phyloP scores from a whole-genome alignment of 2,329 filamentous ascomycete genomes.

The Didymella keratinophila region DNA sequence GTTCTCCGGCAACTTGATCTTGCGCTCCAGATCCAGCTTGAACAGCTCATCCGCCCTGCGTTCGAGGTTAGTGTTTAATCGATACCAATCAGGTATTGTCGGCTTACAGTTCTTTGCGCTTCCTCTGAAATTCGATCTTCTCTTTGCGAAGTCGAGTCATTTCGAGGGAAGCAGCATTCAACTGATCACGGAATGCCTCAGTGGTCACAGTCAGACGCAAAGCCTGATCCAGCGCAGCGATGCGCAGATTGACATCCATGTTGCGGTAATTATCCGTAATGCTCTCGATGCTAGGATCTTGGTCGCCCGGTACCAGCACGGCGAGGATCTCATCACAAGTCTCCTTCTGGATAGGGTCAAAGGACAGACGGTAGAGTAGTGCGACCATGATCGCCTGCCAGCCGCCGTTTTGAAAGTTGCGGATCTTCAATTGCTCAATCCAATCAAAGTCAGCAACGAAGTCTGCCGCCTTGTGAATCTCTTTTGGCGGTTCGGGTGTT shows the following conservation, averaged over 20 bases:
- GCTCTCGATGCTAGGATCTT: slow-evolving; percentile 77
- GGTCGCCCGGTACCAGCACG: slow-evolving; percentile 79
- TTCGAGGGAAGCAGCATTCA: slow-evolving; percentile 89
- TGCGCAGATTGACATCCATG: slow-evolving; percentile 83
- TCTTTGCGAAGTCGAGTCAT: slow-evolving; percentile 96
- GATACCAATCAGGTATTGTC: neutral
- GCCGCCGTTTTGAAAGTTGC: slow-evolving; percentile 85
- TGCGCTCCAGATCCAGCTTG: slow-evolving; percentile 74
- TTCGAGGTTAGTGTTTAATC: slow-evolving; percentile 14
- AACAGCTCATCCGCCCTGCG: slow-evolving; percentile 74
- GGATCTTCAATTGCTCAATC: slow-evolving; percentile 82
- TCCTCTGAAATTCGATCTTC: slow-evolving; percentile 90
- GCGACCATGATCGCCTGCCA: slow-evolving; percentile 93
- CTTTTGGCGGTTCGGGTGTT: slow-evolving; percentile 47
- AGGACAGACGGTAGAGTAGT: slow-evolving; percentile 83
- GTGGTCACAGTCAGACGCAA: slow-evolving; percentile 87
- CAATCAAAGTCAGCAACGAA: slow-evolving; percentile 79
- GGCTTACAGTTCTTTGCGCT: slow-evolving; percentile 69
- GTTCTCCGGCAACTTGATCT: slow-evolving; percentile 76
- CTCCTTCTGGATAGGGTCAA: slow-evolving; percentile 72
- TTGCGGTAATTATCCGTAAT: slow-evolving; percentile 74
- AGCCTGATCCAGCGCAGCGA: slow-evolving; percentile 82
- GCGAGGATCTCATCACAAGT: slow-evolving; percentile 80
- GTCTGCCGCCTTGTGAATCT: slow-evolving; percentile 73
- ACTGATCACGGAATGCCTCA: slow-evolving; percentile 82